A percentile compares a stretch with the other conserved stretches of the same genome.
These are phyloP conservation scores for Dipteronia dyeriana DNA, from an alignment of 345 rosid species.

Conservation along the genomic window DNA sequence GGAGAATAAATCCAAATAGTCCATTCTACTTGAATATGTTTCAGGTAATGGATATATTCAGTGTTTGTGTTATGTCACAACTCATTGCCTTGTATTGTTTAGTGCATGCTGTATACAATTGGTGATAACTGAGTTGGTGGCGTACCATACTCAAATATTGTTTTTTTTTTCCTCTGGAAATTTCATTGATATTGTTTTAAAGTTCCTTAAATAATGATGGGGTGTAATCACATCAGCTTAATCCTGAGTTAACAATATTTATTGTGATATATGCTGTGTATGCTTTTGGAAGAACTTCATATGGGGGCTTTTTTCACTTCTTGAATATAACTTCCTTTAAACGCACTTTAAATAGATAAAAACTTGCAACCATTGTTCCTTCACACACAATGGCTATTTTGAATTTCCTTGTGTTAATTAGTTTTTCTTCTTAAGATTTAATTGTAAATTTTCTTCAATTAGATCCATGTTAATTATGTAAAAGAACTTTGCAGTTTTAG, in stretches of 20 bases:
- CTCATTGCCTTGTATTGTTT: neutral
- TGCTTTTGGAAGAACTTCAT: neutral
- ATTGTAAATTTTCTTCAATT: neutral
- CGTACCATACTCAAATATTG: no score
- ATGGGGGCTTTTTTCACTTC: neutral
- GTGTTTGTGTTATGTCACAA: neutral
- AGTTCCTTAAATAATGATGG: no score
- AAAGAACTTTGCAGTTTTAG: neutral
- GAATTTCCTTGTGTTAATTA: neutral
- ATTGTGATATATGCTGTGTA: neutral
- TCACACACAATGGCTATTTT: neutral
- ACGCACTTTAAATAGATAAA: no score
- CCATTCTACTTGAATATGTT: constrained; percentile 81
- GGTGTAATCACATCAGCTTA: neutral
- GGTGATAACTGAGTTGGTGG: neutral
- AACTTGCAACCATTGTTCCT: neutral
- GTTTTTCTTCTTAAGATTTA: neutral
- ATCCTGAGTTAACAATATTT: neutral
- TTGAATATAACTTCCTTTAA: no score
- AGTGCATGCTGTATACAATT: neutral
- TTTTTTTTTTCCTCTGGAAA: no score
- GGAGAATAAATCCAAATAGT: constrained; percentile 67
- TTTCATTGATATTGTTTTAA: no score
- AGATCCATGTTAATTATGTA: neutral
- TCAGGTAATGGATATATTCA: constrained; percentile 48